phyloP scores from a whole-genome alignment of 495 filamentous ascomycete genomes.

The Pyronema domesticum region DNA sequence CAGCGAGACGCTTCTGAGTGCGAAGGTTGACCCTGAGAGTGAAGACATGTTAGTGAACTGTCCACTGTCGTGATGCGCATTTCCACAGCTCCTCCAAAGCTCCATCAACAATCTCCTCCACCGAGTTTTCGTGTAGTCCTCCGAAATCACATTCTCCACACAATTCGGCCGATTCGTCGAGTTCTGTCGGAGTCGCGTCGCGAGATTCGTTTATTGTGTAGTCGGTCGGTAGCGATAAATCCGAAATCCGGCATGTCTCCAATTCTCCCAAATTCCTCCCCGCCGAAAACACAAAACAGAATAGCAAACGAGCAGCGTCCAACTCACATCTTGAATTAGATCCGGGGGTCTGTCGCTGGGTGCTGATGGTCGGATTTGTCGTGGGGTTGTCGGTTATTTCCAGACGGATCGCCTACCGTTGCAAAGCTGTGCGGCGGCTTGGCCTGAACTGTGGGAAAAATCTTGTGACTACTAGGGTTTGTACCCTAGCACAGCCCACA shows the following conservation, averaged over 20 bases:
- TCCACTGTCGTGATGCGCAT: neutral
- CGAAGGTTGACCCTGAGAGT: slow-evolving; percentile 84
- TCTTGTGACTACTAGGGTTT: no score
- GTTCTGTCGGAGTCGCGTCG: slow-evolving; percentile 1
- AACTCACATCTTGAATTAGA: slow-evolving; percentile 9
- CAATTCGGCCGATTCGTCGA: neutral
- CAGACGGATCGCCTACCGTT: slow-evolving; percentile 2
- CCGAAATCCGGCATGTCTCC: neutral
- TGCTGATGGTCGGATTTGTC: slow-evolving; percentile 4
- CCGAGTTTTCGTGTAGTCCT: neutral
- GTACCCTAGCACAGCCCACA: no score
- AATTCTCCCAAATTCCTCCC: neutral
- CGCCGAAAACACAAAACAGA: neutral
- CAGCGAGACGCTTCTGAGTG: slow-evolving; percentile 99
- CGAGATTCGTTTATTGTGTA: neutral
- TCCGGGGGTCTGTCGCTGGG: slow-evolving; percentile 6
- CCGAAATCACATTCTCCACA: neutral
- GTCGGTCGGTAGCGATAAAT: neutral
- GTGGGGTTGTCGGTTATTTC: slow-evolving; percentile 4
- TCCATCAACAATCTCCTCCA: neutral
- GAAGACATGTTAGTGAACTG: slow-evolving; percentile 3
- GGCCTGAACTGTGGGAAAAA: no score
- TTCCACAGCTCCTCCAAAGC: neutral
- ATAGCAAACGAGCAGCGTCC: neutral
- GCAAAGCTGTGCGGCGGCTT: neutral